Base-by-base conservation (phyloP, 805 yeast species). In the Hanseniaspora jakobsenii region DNA sequence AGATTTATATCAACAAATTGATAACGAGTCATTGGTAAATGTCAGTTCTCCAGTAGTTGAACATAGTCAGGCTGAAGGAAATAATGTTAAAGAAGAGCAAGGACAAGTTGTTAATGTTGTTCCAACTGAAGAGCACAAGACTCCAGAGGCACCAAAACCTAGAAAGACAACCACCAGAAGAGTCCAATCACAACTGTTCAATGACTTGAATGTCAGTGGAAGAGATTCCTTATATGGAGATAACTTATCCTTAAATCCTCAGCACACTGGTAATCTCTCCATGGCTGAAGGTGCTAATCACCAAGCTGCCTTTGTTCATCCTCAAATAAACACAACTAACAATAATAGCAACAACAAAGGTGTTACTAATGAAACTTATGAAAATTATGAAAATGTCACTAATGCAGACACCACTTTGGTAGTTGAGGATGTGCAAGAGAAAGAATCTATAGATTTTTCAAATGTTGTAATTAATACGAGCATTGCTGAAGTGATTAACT, bases 401-500 rank as follows among this genome's bases (percentile, higher is more conserved):
- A n/a, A 37, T 34, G 29, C 29, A 12, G 40, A 45, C 10, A 13
- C 30, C 3, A 30, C 44, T 4, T 7, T 32, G 14, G 32, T 22
- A 19, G 32, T 22, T 27, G 28, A 4, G 6, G 29, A n/a, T n/a
- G n/a, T n/a, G n/a, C n/a, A n/a, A n/a, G n/a, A n/a, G n/a, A n/a
- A 19, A 7, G 4, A 12, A 3, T 16, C 8, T 5, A 36, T 29
- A 16, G 40, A 30, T 55, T 19, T 61, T 61, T 3, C 65, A 14
- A 57, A 60, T 36, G 71, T 75, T n/a, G 93, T 91, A 2, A 66
- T 89, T 52, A 83, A 79, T 53, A 77, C 87, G 2, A 80, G 93
- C 37, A 66, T 86, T 50, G 87, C 91, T n/a, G 97, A 89, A 63
- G 77, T 81, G 10, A 67, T 84, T 50, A 78, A 76, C 56, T 94